A percentile compares a stretch with the other conserved stretches of the same genome.
Evolutionary conservation across 345 rosid genomes (phyloP).

Genomic region (Gossypium mustelinum): DNA sequence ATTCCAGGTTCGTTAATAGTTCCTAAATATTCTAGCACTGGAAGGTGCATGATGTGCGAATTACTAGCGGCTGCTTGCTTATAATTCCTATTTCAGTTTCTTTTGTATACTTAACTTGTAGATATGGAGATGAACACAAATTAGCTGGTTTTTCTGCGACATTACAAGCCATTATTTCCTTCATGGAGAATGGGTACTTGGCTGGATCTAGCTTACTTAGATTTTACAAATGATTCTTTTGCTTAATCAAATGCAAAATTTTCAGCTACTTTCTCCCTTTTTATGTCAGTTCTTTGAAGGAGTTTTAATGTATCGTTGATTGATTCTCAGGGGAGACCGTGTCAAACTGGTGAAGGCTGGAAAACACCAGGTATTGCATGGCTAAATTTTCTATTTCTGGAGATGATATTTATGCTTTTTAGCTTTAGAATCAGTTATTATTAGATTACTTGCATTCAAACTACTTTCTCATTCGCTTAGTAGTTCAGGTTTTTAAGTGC

Average conservation of each 20-base stretch:
- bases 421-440: neutral
- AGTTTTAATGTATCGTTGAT: slow-evolving; percentile 5
- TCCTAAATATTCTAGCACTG: neutral
- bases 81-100: neutral
- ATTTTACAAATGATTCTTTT: neutral
- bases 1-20: slow-evolving; percentile 62
- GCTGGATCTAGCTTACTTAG: slow-evolving; percentile 14
- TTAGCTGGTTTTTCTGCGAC: slow-evolving; percentile 99
- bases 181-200: slow-evolving; percentile 88
- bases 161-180: slow-evolving; percentile 95
- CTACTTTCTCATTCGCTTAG: neutral
- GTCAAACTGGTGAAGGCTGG: slow-evolving; percentile 52
- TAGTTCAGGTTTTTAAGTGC: neutral
- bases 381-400: slow-evolving; percentile 4
- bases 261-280: neutral
- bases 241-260: neutral
- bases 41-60: slow-evolving; percentile 1
- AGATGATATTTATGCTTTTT: neutral
- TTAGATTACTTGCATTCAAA: neutral
- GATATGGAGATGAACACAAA: slow-evolving; percentile 98
- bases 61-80: neutral
- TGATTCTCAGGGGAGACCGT: slow-evolving; percentile 41
- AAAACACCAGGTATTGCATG: slow-evolving; percentile 45
- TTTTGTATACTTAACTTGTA: slow-evolving; percentile 27
- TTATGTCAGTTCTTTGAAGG: slow-evolving; percentile 31